phyloP scores from a whole-genome alignment of 352 stramenopile genomes.

The Globisporangium barbulae region DNA sequence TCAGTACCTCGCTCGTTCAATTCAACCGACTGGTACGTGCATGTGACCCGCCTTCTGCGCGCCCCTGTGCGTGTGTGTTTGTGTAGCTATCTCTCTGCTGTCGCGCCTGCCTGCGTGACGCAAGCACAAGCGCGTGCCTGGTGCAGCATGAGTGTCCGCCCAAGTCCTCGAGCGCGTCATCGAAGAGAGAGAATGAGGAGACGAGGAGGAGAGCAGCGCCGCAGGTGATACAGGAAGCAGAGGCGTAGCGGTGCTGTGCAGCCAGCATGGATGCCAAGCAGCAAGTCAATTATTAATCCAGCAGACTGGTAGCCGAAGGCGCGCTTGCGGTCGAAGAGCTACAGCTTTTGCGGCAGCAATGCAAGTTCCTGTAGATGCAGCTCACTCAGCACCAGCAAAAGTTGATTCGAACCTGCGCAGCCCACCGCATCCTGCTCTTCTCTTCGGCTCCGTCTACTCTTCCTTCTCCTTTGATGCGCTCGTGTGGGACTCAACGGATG shows the following conservation, averaged over 20 bases:
- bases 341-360: not conserved
- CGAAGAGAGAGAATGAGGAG: not conserved
- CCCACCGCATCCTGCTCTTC: not conserved
- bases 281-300: not conserved
- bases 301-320: not conserved
- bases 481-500: not conserved
- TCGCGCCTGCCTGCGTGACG: not conserved
- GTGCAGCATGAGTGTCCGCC: not conserved
- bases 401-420: not conserved
- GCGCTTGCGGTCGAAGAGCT: not conserved
- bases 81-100: not conserved
- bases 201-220: not conserved
- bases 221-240: not conserved
- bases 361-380: conserved; percentile 1
- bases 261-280: not conserved
- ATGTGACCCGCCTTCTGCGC: conserved; percentile 10
- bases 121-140: not conserved
- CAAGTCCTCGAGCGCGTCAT: not conserved
- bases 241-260: not conserved
- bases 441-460: not conserved
- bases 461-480: not conserved
- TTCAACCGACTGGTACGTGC: conserved; percentile 86
- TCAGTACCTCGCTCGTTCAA: conserved; percentile 88
- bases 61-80: not conserved
- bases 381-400: not conserved